Evolutionary conservation across 345 rosid genomes (phyloP).

Genomic region (Pugionium dolabratum): DNA sequence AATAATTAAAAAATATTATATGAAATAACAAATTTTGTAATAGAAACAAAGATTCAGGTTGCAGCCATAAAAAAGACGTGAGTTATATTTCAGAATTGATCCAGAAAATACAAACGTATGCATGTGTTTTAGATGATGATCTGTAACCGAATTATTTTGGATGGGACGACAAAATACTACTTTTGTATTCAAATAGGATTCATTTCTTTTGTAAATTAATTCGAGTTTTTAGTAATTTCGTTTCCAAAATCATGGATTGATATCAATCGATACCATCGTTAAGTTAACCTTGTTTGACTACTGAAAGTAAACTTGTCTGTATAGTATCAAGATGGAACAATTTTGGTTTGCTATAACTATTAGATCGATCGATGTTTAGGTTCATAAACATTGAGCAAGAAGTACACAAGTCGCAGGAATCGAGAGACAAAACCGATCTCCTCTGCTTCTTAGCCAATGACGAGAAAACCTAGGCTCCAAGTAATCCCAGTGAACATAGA

Average conservation of each 20-base stretch:
- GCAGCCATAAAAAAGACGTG: conserved; percentile 14
- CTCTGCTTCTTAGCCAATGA: not conserved
- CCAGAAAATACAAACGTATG: conserved; percentile 1
- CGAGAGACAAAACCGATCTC: too few species aligned
- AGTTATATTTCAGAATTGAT: conserved; percentile 6
- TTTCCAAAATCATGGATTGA: too few species aligned
- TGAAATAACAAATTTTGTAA: not conserved
- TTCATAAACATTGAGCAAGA: too few species aligned
- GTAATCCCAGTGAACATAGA: not conserved
- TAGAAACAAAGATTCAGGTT: not conserved
- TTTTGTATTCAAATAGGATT: conserved; percentile 3
- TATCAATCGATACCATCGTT: too few species aligned
- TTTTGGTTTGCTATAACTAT: too few species aligned
- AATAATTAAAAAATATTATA: too few species aligned
- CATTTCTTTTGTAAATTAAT: not conserved
- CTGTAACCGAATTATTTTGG: conserved; percentile 4
- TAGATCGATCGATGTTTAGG: too few species aligned
- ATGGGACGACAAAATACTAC: conserved; percentile 26
- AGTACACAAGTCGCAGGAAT: too few species aligned
- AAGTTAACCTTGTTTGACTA: too few species aligned
- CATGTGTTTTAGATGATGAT: not conserved
- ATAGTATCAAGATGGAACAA: too few species aligned
- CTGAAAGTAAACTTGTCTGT: too few species aligned
- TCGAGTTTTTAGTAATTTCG: too few species aligned
- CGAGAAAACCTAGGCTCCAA: not conserved